Evolutionary conservation across 139 green algal genomes (phyloP), one percentile per base, ranked within the genome.

Genomic region (Chlorella sp.): DNA sequence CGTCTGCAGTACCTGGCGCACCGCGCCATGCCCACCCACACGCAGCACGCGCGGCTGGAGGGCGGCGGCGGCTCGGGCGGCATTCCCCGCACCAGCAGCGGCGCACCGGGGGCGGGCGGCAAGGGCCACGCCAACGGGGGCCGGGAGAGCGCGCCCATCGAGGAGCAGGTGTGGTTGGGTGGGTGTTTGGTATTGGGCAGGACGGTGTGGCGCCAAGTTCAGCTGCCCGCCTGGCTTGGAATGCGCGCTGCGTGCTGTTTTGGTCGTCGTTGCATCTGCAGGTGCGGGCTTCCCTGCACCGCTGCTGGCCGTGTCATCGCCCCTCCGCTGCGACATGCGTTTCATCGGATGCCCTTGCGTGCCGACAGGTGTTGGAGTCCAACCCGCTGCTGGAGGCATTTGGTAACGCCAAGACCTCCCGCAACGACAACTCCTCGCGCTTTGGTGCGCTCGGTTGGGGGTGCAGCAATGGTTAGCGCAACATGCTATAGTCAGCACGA

Each of bases 381-480:
- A 98, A 97, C 79, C 94, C 94, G n/a, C 83, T 98, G 72, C 89
- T 98, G 84, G 94, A 98, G 84, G 94, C 94, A 1, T 98, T 98
- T 88, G 94, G 94, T 64, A 98, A 98, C 83, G 94, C 94, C 78
- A 97, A 97, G 88, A 98, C 94, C 26, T 84, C 90, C 17, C 89
- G 94, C 65, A 98, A 98, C 83, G 95, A 83, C 77, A 83, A 83
- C 77, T 83, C 77, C 8, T 74, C 58, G 0, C 77, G 77, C 60
- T 83, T 83, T 41, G 77, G 72, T 78, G 72, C 24, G 72, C n/a
- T n/a, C n/a, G n/a, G n/a, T n/a, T n/a, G n/a, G n/a, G n/a, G n/a
- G n/a, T n/a, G n/a, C n/a, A n/a, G n/a, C n/a, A n/a, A n/a, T n/a
- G n/a, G n/a, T n/a, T n/a, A n/a, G n/a, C n/a, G n/a, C n/a, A n/a